phyloP scores from a whole-genome alignment of 2,329 filamentous ascomycete genomes.

The Paracorniculantispora psalliotae region DNA sequence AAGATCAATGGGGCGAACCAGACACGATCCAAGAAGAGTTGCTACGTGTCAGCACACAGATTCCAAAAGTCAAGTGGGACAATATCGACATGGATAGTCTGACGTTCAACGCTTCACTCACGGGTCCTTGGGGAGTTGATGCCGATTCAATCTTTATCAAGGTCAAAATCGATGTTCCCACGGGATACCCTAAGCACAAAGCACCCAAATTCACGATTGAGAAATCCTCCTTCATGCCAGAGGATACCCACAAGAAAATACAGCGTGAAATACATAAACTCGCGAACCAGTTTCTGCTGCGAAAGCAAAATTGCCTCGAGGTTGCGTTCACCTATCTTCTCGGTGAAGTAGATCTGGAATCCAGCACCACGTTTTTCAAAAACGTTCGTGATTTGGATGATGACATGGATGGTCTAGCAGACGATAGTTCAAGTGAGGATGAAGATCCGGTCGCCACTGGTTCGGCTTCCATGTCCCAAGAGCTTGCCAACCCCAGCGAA shows the following conservation, averaged over 20 bases:
- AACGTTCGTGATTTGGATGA: conserved; percentile 60
- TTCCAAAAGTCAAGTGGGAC: conserved; percentile 61
- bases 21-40: conserved; percentile 62
- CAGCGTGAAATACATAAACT: conserved; percentile 53
- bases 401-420: conserved; percentile 51
- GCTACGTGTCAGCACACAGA: conserved; percentile 54
- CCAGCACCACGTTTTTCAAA: conserved; percentile 57
- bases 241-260: conserved; percentile 46
- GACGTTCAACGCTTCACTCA: conserved; percentile 55
- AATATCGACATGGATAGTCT: conserved; percentile 59
- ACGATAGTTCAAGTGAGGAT: conserved; percentile 82
- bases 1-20: conserved; percentile 55
- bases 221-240: conserved; percentile 58
- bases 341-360: conserved; percentile 57
- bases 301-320: conserved; percentile 58
- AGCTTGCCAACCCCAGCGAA: conserved; percentile 51
- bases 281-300: conserved; percentile 48
- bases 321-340: conserved; percentile 58
- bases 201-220: conserved; percentile 57
- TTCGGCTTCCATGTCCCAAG: conserved; percentile 57
- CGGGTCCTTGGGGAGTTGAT: conserved; percentile 58
- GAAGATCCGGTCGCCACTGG: conserved; percentile 47
- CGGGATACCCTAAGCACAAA: conserved; percentile 52
- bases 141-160: conserved; percentile 57
- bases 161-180: conserved; percentile 55